Conservation (phyloP, 1,284 basidiomycete species). For the Apiotrichum montevideense region DNA sequence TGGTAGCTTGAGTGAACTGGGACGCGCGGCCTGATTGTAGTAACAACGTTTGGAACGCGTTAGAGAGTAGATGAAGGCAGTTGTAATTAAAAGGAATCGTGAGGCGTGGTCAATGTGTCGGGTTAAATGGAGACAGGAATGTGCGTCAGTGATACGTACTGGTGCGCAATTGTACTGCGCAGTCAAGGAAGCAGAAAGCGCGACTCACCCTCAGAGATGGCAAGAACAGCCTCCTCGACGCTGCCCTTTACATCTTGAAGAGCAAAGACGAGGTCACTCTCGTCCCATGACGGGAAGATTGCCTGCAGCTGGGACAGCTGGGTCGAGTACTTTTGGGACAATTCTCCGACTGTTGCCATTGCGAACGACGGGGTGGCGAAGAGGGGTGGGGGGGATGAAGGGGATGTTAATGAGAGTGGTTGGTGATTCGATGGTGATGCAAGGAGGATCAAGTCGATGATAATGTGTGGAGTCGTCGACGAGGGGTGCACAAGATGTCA, state of each 20-base stretch:
- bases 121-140: no score
- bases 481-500: no score
- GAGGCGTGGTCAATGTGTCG: no score
- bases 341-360: constrained; percentile 40
- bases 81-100: no score
- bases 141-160: background rate
- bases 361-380: constrained; percentile 6
- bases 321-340: constrained; percentile 37
- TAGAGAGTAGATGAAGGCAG: background rate
- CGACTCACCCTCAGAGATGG: constrained; percentile 45
- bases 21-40: constrained; percentile 40
- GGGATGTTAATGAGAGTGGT: background rate
- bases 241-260: constrained; percentile 45
- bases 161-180: no score
- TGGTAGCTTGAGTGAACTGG: constrained; percentile 46
- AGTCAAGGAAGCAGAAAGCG: background rate
- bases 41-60: background rate
- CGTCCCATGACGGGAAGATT: constrained; percentile 47
- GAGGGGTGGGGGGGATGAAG: background rate
- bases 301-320: constrained; percentile 41
- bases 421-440: no score
- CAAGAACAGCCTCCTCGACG: constrained; percentile 44
- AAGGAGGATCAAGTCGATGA: no score
- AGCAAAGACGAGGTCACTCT: constrained; percentile 42
- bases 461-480: no score